Conservation (phyloP, 495 filamentous ascomycete species). For the Evernia prunastri region DNA sequence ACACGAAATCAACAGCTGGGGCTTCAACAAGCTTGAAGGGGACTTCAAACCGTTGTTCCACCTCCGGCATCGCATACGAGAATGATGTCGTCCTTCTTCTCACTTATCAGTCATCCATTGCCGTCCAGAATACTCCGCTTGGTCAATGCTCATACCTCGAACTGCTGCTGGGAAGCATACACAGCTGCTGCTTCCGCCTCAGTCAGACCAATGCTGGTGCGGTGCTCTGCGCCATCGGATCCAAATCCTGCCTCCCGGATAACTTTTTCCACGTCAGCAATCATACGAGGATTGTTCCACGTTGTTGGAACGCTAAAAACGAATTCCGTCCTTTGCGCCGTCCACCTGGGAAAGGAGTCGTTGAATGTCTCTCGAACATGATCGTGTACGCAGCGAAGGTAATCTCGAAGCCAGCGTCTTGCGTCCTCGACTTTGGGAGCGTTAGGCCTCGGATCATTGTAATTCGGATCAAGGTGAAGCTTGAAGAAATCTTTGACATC, state of each 20-base stretch:
- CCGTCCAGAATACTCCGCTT: too few species aligned
- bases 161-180: constrained; percentile 39
- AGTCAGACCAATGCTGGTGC: constrained; percentile 52
- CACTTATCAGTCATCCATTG: too few species aligned
- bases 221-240: constrained; percentile 37
- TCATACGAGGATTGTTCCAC: constrained; percentile 52
- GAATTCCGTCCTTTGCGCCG: constrained; percentile 49
- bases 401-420: constrained; percentile 50
- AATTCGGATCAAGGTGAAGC: constrained; percentile 48
- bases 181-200: constrained; percentile 66
- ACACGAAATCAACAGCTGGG: neutral
- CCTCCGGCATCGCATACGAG: constrained; percentile 52
- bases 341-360: constrained; percentile 41
- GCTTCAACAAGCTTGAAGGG: constrained; percentile 2
- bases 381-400: constrained; percentile 46
- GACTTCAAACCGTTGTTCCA: constrained; percentile 45
- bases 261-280: constrained; percentile 49
- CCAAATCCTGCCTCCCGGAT: constrained; percentile 48
- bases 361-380: constrained; percentile 47
- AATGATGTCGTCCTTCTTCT: constrained; percentile 40
- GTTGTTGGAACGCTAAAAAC: constrained; percentile 64
- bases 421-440: constrained; percentile 40
- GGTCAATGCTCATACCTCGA: constrained; percentile 18
- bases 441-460: constrained; percentile 31
- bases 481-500: constrained; percentile 54